These are phyloP conservation scores for Pseudoscleropodium purum DNA, from an alignment of 225 moss, liverwort and hornwort genomes.

Conservation along the genomic window DNA sequence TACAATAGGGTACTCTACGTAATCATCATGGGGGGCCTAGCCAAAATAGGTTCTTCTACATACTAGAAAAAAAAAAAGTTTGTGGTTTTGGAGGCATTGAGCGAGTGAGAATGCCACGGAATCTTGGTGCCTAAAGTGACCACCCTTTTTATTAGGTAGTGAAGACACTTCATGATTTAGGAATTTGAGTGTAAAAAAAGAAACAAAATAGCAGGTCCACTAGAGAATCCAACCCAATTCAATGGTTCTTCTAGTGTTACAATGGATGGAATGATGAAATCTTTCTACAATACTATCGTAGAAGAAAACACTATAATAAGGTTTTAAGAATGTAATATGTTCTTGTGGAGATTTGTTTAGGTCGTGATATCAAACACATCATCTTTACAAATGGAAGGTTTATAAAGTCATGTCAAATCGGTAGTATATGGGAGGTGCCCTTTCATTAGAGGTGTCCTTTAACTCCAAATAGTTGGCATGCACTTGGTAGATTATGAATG, in stretches of 20 bases:
- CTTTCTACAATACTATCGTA: neutral
- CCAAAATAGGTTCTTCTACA: no score
- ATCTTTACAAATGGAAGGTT: neutral
- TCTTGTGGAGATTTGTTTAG: neutral
- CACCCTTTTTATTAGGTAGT: neutral
- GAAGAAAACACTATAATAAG: accelerated
- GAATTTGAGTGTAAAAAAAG: neutral
- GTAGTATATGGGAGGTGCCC: accelerated
- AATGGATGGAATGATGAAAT: neutral
- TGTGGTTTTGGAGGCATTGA: neutral
- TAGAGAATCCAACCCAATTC: no score
- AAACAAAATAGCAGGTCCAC: no score
- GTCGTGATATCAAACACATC: no score
- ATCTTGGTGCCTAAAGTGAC: neutral
- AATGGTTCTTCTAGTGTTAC: neutral
- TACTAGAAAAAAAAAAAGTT: no score
- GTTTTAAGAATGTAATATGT: accelerated
- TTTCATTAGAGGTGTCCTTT: neutral
- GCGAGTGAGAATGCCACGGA: accelerated
- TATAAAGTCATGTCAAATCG: neutral
- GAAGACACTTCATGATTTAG: neutral
- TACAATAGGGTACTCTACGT: no score
- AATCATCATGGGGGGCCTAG: no score
- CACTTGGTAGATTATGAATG: accelerated
- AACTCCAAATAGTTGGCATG: no score